phyloP scores from a whole-genome alignment of 1,284 basidiomycete genomes.

The Boletus calvinii region DNA sequence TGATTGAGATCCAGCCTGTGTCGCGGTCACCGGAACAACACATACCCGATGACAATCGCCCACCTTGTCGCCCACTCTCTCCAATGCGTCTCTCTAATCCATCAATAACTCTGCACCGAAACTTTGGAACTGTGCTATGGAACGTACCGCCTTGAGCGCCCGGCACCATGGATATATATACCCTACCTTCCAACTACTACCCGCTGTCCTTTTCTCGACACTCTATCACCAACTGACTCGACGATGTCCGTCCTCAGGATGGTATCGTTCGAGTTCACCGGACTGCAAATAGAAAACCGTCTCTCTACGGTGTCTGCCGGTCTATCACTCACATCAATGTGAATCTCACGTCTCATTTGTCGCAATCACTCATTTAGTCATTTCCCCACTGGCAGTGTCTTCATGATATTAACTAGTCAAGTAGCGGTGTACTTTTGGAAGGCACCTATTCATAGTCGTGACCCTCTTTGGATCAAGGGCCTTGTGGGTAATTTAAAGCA shows the following conservation, averaged over 20 bases:
- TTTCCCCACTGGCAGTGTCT: constrained; percentile 9
- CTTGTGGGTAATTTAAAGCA: constrained; percentile 11
- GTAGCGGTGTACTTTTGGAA: constrained; percentile 26
- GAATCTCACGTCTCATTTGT: neutral
- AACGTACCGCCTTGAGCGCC: constrained; percentile 3
- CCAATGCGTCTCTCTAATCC: neutral
- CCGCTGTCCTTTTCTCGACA: neutral
- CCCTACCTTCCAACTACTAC: neutral
- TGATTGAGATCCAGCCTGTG: neutral
- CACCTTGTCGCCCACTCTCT: neutral
- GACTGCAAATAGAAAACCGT: constrained; percentile 2
- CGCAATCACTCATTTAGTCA: neutral
- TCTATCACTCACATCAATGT: constrained; percentile 20
- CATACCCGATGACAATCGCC: too few species aligned
- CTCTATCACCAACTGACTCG: neutral
- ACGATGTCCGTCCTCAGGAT: constrained; percentile 1
- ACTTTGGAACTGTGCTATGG: neutral
- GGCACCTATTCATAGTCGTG: constrained; percentile 15
- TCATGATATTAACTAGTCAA: constrained; percentile 25
- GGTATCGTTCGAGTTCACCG: constrained; percentile 1
- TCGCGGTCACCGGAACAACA: neutral
- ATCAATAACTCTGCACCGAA: neutral
- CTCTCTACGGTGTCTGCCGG: constrained; percentile 14
- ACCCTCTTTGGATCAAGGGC: constrained; percentile 24
- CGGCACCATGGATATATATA: constrained; percentile 14